A percentile compares a stretch with the other conserved stretches of the same genome.
These are phyloP conservation scores for Phaeosphaeria sp. DNA, from an alignment of 2,329 filamentous ascomycete species.

Conservation along the genomic window DNA sequence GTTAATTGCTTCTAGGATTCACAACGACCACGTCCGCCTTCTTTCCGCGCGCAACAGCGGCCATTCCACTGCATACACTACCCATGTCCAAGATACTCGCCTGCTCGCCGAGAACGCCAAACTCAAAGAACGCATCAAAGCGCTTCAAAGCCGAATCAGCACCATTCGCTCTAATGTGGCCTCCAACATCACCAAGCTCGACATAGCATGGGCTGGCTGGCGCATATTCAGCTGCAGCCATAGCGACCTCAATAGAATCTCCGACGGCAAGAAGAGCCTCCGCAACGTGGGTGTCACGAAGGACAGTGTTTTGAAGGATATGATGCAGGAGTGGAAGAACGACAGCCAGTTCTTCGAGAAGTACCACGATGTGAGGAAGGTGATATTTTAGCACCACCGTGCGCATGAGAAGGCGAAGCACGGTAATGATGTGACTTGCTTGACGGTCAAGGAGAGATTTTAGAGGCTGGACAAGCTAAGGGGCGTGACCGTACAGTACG, in stretches of 20 bases:
- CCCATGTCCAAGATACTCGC: neutral
- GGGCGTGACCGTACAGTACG: neutral
- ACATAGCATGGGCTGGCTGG: constrained; percentile 2
- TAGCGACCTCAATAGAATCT: neutral
- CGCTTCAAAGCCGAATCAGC: neutral
- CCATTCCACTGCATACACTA: no score
- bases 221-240: constrained; percentile 16
- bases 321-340: neutral
- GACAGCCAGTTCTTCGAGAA: constrained; percentile 7
- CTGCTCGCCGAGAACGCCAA: neutral
- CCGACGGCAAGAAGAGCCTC: neutral
- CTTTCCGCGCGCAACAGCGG: no score
- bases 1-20: no score
- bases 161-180: constrained; percentile 1
- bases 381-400: constrained; percentile 12
- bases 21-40: no score
- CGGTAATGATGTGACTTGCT: neutral
- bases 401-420: constrained; percentile 10
- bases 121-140: neutral
- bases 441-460: neutral
- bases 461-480: neutral
- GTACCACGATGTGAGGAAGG: constrained; percentile 3
- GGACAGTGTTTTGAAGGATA: no score
- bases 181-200: constrained; percentile 7
- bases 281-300: no score